These are phyloP conservation scores for Tricholoma matsutake DNA, from an alignment of 768 basidiomycete species.

Conservation along the genomic window DNA sequence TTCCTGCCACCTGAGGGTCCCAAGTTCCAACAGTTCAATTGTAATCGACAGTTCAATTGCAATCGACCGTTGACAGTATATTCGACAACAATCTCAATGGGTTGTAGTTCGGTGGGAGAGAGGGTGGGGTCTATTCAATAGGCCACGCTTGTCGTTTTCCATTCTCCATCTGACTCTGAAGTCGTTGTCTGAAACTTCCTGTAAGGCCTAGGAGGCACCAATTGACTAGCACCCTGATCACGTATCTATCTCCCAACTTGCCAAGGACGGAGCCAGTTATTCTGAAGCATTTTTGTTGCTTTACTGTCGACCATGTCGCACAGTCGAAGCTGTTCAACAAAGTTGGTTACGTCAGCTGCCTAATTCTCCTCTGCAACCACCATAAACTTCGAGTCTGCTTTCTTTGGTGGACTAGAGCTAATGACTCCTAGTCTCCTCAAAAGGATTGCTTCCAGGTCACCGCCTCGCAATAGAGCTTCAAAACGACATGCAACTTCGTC, in stretches of 20 bases:
- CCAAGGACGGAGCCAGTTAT: neutral
- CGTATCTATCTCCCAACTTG: neutral
- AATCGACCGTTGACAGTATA: neutral
- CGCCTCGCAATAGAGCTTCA: conserved; percentile 42
- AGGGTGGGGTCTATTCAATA: neutral
- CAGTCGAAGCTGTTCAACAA: neutral
- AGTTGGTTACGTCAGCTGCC: conserved; percentile 17
- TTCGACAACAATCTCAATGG: neutral
- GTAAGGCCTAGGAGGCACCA: neutral
- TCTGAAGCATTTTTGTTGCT: neutral
- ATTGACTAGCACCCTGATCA: neutral
- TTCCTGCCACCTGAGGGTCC: too few species aligned
- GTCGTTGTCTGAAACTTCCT: neutral
- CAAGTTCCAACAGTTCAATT: neutral
- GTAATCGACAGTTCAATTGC: neutral
- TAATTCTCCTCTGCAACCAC: conserved; percentile 12
- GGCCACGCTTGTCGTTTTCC: too few species aligned
- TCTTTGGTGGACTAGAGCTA: conserved; percentile 1
- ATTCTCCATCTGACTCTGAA: neutral
- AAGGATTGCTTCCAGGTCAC: conserved; percentile 55
- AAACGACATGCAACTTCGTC: conserved; percentile 64
- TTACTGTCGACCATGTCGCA: neutral
- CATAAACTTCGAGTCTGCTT: conserved; percentile 11
- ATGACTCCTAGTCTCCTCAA: conserved; percentile 40
- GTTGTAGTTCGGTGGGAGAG: neutral